phyloP scores from a whole-genome alignment of 352 stramenopile species.

The Phytophthora crassamura region DNA sequence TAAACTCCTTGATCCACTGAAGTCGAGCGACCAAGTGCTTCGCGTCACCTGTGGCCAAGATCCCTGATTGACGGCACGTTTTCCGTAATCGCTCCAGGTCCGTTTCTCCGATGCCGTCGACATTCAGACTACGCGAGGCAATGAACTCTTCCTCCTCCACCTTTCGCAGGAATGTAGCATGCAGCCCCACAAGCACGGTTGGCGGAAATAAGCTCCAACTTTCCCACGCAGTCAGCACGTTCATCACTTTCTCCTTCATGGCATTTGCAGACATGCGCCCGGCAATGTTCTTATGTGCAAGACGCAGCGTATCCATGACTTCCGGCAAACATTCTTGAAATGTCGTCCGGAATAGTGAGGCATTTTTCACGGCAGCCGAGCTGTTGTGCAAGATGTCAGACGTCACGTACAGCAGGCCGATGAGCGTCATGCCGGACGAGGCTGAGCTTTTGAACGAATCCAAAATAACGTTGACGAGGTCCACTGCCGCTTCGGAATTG shows the following conservation, averaged over 20 bases:
- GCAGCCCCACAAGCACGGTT: conserved; percentile 74
- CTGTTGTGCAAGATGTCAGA: conserved; percentile 93
- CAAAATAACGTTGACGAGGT: conserved; percentile 64
- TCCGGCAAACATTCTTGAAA: conserved; percentile 84
- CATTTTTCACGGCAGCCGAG: conserved; percentile 87
- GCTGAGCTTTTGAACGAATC: conserved; percentile 51
- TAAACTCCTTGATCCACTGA: conserved; percentile 80
- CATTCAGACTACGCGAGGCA: conserved; percentile 3
- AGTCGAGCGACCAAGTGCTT: conserved; percentile 54
- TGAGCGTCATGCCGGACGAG: conserved; percentile 49
- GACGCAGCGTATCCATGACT: conserved; percentile 68
- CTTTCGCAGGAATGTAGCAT: conserved; percentile 83
- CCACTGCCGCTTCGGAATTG: conserved; percentile 77
- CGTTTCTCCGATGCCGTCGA: conserved; percentile 30
- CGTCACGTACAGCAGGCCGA: conserved; percentile 81
- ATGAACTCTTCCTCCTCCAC: conserved; percentile 67
- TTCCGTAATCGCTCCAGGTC: conserved; percentile 72
- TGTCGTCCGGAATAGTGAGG: conserved; percentile 88
- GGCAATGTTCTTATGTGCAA: conserved; percentile 56
- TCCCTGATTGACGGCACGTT: conserved; percentile 68
- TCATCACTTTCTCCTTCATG: conserved; percentile 86
- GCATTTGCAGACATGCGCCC: conserved; percentile 82
- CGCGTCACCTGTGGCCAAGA: conserved; percentile 56
- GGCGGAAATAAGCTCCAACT: conserved; percentile 85
- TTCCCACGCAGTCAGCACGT: conserved; percentile 77